These are phyloP conservation scores for Macrophomina tecta DNA, from an alignment of 2,329 filamentous ascomycete genomes.

Conservation along the genomic window DNA sequence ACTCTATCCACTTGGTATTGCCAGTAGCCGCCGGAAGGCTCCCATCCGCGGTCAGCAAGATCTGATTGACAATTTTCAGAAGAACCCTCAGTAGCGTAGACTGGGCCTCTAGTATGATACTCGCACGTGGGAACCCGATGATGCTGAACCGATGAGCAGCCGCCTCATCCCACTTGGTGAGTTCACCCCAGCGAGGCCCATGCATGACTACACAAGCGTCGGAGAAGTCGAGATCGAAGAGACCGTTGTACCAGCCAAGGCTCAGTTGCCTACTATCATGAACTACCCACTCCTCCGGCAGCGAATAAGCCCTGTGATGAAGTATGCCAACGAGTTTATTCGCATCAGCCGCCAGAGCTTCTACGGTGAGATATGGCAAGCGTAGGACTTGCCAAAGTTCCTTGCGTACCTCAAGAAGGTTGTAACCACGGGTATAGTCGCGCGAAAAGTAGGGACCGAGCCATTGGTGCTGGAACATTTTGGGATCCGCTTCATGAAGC, in stretches of 20 bases:
- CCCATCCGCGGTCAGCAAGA: too few relatives aligned
- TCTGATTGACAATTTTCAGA: too few relatives aligned
- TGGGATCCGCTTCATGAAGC: background rate
- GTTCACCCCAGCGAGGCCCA: background rate
- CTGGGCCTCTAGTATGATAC: background rate
- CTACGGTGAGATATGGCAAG: background rate
- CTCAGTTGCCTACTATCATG: background rate
- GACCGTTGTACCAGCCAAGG: background rate
- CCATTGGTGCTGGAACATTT: constrained; percentile 1
- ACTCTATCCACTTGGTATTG: too few relatives aligned
- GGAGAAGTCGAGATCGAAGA: background rate
- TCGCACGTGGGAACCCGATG: background rate
- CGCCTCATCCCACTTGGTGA: background rate
- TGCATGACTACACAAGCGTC: background rate
- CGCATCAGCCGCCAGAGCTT: background rate
- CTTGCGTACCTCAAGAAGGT: background rate
- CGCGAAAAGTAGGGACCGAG: background rate
- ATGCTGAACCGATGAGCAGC: background rate
- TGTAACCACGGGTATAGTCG: background rate
- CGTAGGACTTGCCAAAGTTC: background rate
- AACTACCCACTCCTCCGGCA: background rate
- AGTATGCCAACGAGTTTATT: background rate
- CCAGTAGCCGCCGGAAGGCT: too few relatives aligned
- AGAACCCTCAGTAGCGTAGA: too few relatives aligned
- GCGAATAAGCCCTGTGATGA: background rate